Conservation (phyloP, 805 yeast species). For the Sugiyamaella boreocaroliniensis region DNA sequence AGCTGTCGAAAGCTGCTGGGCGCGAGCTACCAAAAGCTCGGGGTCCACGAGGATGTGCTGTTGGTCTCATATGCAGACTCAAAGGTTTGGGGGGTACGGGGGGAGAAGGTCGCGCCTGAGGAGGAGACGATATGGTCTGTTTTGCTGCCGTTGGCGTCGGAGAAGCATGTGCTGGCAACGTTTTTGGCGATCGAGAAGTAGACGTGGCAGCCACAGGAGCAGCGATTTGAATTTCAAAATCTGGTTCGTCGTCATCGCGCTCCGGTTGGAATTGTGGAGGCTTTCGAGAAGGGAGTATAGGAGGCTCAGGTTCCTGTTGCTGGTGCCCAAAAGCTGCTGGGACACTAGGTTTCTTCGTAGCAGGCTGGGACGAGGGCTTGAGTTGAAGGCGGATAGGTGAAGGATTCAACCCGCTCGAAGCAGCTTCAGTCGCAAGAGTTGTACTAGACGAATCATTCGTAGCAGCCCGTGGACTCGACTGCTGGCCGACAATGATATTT, state of each 20-base stretch:
- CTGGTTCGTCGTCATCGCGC: background rate
- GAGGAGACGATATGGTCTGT: too few relatives aligned
- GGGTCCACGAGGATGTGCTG: conserved; percentile 12
- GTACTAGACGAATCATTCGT: too few relatives aligned
- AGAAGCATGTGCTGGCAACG: background rate
- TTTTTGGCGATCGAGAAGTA: background rate
- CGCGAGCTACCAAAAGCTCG: conserved; percentile 5
- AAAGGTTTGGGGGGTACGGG: conserved; percentile 5
- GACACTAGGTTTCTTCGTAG: background rate
- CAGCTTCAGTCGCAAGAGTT: background rate
- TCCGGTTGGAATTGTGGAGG: too few relatives aligned
- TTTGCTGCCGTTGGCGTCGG: background rate
- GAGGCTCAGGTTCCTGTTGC: too few relatives aligned
- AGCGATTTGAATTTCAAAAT: background rate
- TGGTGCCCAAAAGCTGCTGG: too few relatives aligned
- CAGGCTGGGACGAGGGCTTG: background rate
- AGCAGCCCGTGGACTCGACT: background rate
- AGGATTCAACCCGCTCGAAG: background rate
- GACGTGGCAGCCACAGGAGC: background rate
- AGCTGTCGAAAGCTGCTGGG: conserved; percentile 7
- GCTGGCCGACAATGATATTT: conserved; percentile 12
- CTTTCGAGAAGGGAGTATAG: too few relatives aligned
- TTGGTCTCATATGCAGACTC: conserved; percentile 4
- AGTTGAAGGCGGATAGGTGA: background rate
- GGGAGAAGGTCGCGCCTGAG: background rate